Conservation (phyloP, 2,329 filamentous ascomycete species). For the Pleurostoma richardsiae region DNA sequence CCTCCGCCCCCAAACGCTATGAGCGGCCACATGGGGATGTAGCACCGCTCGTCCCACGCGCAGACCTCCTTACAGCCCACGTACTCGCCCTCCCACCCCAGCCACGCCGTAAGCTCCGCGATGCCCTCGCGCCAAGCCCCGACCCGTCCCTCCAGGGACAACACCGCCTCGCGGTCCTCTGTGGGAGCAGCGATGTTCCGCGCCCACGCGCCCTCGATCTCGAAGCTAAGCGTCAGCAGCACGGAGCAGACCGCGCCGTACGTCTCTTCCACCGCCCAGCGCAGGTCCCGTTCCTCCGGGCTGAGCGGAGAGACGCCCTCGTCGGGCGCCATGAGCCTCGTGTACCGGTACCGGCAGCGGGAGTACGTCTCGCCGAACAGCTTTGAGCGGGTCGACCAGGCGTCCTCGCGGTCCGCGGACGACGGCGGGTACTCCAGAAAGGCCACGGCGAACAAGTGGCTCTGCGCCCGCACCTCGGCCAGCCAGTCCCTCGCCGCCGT, state of each 20-base stretch:
- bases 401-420: slow-evolving; percentile 2
- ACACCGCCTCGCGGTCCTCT: not conserved
- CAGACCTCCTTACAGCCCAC: slow-evolving; percentile 33
- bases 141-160: slow-evolving; percentile 6
- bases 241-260: slow-evolving; percentile 32
- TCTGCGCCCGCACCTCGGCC: slow-evolving; percentile 24
- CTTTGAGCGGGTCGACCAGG: slow-evolving; percentile 25
- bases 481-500: slow-evolving; percentile 23
- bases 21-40: slow-evolving; percentile 46
- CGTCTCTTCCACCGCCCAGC: slow-evolving; percentile 32
- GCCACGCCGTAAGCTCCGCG: slow-evolving; percentile 40
- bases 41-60: slow-evolving; percentile 37
- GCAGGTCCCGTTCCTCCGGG: slow-evolving; percentile 28
- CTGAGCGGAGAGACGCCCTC: slow-evolving; percentile 15
- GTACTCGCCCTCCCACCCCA: slow-evolving; percentile 44
- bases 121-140: slow-evolving; percentile 24
- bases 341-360: slow-evolving; percentile 35
- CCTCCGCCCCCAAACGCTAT: slow-evolving; percentile 6
- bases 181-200: not conserved
- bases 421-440: slow-evolving; percentile 37
- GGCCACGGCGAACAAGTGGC: slow-evolving; percentile 36
- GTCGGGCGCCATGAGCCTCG: slow-evolving; percentile 23
- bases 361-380: slow-evolving; percentile 30
- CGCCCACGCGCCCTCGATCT: slow-evolving; percentile 32
- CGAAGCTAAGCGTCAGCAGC: slow-evolving; percentile 34